Evolutionary conservation across 352 stramenopile genomes (phyloP), one percentile per base, ranked within the genome.

Genomic region (Globisporangium apiculatum): DNA sequence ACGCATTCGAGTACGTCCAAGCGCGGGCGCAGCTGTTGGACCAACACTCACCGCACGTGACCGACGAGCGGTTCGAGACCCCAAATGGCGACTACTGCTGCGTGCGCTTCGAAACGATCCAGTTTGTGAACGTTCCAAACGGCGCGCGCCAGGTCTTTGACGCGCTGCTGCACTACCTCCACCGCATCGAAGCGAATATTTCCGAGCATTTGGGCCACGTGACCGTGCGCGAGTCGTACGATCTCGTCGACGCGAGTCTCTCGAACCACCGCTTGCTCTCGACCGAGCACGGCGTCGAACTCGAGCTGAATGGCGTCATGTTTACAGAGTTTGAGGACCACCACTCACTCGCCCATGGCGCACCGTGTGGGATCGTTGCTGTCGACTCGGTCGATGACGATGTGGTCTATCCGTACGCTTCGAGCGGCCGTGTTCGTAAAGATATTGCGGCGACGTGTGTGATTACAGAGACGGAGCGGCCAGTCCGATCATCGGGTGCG

Each of bases 131-230:
- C 7, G 64, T 69, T 5, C 36, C 61, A 4, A 72, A 64, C 0
- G 24, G 24, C 24, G 68, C 86, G 8, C 61, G 66, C 1, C 67
- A 80, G 36, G 71, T 89, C 36, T 83, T 79, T 36, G 76, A 87
- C 38, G 76, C 79, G 12, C 68, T 83, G 31, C 65, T 69, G 55
- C 77, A 74, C 53, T 87, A 77, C 65, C 69, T 81, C n/a, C 47
- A 62, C n/a, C 86, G 84, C 43, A 72, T 82, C 53, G 76, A 89
- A 50, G 76, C 81, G 48, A 76, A 56, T 37, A 75, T 86, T 58
- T 84, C 76, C 0, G 73, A 89, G 45, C 71, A 71, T 48, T 57
- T 86, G 9, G 76, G 76, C 5, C 62, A 84, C 41, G 77, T 87
- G 24, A 84, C 76, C 4, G 69, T 79, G 48, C 68, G 73, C 5